A percentile compares a stretch with the other conserved stretches of the same genome.
Evolutionary conservation across 495 filamentous ascomycete species (phyloP).

Genomic region (Cercophora newfieldiana): DNA sequence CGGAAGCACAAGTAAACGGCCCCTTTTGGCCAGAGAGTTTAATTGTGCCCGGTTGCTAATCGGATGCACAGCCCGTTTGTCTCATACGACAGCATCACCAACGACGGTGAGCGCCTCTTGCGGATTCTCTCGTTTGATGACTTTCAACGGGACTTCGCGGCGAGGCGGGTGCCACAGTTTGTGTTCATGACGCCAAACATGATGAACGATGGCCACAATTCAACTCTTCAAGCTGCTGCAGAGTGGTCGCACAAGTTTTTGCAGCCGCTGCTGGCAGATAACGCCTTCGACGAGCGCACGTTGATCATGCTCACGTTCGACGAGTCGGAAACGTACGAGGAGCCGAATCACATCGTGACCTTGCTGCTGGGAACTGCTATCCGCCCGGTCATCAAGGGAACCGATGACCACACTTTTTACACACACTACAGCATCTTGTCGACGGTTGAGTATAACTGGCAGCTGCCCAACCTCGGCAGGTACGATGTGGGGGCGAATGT

Average conservation of each 20-base stretch:
- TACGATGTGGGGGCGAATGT: conserved; percentile 74
- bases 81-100: conserved; percentile 49
- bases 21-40: neutral
- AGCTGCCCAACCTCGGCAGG: conserved; percentile 62
- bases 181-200: conserved; percentile 71
- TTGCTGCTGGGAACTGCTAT: conserved; percentile 65
- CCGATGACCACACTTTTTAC: conserved; percentile 66
- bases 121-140: conserved; percentile 61
- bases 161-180: conserved; percentile 64
- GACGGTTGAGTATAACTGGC: conserved; percentile 67
- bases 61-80: conserved; percentile 44
- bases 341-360: conserved; percentile 60
- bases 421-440: conserved; percentile 70
- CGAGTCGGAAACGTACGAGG: conserved; percentile 58
- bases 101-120: conserved; percentile 55
- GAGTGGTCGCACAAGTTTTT: conserved; percentile 61
- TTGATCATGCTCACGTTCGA: conserved; percentile 71
- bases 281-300: conserved; percentile 60
- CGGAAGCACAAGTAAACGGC: conserved; percentile 63
- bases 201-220: conserved; percentile 71
- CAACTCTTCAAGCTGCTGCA: conserved; percentile 58
- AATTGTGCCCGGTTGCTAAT: conserved; percentile 13
- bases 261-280: conserved; percentile 55
- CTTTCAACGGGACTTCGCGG: conserved; percentile 55
- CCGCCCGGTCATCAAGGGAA: conserved; percentile 56